A percentile compares a stretch with the other conserved stretches of the same genome.
Conservation (phyloP, 495 filamentous ascomycete genomes). For the Aspergillus ellipticus region DNA sequence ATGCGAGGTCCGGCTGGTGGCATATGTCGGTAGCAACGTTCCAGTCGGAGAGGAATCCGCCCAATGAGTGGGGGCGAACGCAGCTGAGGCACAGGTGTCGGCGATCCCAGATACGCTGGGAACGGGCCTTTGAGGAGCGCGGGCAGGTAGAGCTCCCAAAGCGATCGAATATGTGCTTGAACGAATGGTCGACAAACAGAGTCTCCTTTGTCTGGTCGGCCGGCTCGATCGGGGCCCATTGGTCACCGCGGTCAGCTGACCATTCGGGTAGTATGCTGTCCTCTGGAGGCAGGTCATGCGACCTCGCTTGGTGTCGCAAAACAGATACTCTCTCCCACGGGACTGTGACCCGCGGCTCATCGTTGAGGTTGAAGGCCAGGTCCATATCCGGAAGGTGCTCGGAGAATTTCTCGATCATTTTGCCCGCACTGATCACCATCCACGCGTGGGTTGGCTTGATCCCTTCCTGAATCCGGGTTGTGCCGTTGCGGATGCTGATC, state of each 20-base stretch:
- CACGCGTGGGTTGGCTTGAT: slow-evolving; percentile 50
- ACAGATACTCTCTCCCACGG: slow-evolving; percentile 56
- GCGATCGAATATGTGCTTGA: slow-evolving; percentile 43
- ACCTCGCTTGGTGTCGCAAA: slow-evolving; percentile 34
- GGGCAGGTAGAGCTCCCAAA: slow-evolving; percentile 53
- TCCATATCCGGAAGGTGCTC: slow-evolving; percentile 75
- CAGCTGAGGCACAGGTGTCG: slow-evolving; percentile 61
- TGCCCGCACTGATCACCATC: slow-evolving; percentile 56
- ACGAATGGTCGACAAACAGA: slow-evolving; percentile 48
- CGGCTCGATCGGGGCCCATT: slow-evolving; percentile 44
- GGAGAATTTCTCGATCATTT: slow-evolving; percentile 66
- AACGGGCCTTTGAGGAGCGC: slow-evolving; percentile 52
- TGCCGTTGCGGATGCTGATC: slow-evolving; percentile 46
- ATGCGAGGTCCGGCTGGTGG: slow-evolving; percentile 74
- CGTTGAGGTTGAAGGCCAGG: slow-evolving; percentile 73
- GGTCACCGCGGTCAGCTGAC: slow-evolving; percentile 32
- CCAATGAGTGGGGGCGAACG: slow-evolving; percentile 61
- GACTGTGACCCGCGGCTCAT: slow-evolving; percentile 71
- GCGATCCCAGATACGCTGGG: slow-evolving; percentile 39
- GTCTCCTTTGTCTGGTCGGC: slow-evolving; percentile 39
- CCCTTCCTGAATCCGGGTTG: slow-evolving; percentile 38
- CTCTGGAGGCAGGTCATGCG: slow-evolving; percentile 18
- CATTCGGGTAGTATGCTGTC: slow-evolving; percentile 27
- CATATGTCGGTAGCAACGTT: slow-evolving; percentile 62
- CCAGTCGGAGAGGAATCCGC: slow-evolving; percentile 64